Conservation (phyloP, 805 yeast genomes). For the Hanseniaspora lindneri region DNA sequence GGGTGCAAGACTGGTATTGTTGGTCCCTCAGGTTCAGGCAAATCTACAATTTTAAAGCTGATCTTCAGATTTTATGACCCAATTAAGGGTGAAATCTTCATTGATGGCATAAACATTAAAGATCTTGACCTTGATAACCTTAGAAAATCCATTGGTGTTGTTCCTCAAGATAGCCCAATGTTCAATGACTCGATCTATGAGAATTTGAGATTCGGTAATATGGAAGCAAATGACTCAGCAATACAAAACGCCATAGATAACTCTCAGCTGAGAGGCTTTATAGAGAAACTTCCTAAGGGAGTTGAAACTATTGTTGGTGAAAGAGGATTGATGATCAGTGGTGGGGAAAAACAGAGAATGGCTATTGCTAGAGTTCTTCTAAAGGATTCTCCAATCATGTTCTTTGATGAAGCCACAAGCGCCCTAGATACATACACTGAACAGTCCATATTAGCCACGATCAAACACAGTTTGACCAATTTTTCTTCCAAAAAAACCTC, state of each 20-base stretch:
- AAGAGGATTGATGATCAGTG: slow-evolving; percentile 96
- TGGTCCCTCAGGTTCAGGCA: slow-evolving; percentile 94
- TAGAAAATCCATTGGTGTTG: slow-evolving; percentile 71
- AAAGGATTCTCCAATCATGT: slow-evolving; percentile 77
- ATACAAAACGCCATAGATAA: slow-evolving; percentile 49
- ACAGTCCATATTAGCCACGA: slow-evolving; percentile 65
- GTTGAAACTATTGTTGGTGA: slow-evolving; percentile 84
- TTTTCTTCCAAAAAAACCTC: slow-evolving; percentile 44
- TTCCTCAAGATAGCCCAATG: slow-evolving; percentile 94
- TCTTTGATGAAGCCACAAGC: slow-evolving; percentile 93
- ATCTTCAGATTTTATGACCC: slow-evolving; percentile 87
- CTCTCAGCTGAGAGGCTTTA: slow-evolving; percentile 56
- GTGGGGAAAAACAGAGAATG: slow-evolving; percentile 95
- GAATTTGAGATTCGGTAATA: slow-evolving; percentile 75
- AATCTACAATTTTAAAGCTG: slow-evolving; percentile 73
- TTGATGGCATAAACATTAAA: slow-evolving; percentile 81
- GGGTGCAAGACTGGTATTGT: slow-evolving; percentile 89
- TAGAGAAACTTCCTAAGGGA: slow-evolving; percentile 71
- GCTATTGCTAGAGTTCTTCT: slow-evolving; percentile 86
- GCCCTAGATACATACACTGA: slow-evolving; percentile 96
- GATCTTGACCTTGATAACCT: slow-evolving; percentile 64
- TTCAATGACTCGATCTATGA: slow-evolving; percentile 84
- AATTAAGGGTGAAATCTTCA: slow-evolving; percentile 56
- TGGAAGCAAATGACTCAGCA: slow-evolving; percentile 61
- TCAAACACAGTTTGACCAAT: slow-evolving; percentile 51